phyloP scores from a whole-genome alignment of 805 yeast genomes.

The Saturnispora gosingensis region DNA sequence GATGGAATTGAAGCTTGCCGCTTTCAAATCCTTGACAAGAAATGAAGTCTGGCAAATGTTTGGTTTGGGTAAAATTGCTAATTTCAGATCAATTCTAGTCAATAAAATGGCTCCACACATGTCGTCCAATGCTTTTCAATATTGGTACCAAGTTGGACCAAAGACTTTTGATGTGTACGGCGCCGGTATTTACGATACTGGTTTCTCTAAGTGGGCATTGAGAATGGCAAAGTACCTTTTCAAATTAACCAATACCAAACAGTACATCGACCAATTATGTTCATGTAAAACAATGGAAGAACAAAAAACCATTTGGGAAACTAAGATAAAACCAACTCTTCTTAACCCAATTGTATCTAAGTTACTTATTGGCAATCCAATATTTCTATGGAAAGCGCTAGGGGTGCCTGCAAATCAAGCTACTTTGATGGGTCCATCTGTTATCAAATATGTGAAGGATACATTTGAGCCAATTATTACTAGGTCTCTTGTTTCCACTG shows the following conservation, averaged over 20 bases:
- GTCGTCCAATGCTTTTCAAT: constrained; percentile 75
- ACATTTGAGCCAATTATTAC: constrained; percentile 69
- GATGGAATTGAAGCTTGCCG: constrained; percentile 69
- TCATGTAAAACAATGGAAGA: constrained; percentile 47
- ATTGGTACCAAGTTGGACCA: constrained; percentile 60
- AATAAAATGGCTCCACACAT: constrained; percentile 54
- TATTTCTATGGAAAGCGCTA: constrained; percentile 81
- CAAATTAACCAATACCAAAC: constrained; percentile 42
- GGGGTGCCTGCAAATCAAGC: constrained; percentile 90
- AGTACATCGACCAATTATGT: constrained; percentile 48
- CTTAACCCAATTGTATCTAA: constrained; percentile 63
- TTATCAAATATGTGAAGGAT: constrained; percentile 61
- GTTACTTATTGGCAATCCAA: constrained; percentile 66
- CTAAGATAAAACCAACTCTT: constrained; percentile 54
- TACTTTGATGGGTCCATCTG: constrained; percentile 64
- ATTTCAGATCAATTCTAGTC: constrained; percentile 44
- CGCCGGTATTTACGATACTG: constrained; percentile 67
- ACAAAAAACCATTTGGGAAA: constrained; percentile 58
- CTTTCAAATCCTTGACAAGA: constrained; percentile 46
- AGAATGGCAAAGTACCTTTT: constrained; percentile 57
- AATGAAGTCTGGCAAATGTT: constrained; percentile 66
- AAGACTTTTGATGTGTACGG: constrained; percentile 46
- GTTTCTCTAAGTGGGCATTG: constrained; percentile 81
- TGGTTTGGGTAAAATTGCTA: constrained; percentile 60
- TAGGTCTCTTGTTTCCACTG: constrained; percentile 53